Base-by-base conservation (phyloP, 306 rosid species). In the Aeschynomene evenia region DNA sequence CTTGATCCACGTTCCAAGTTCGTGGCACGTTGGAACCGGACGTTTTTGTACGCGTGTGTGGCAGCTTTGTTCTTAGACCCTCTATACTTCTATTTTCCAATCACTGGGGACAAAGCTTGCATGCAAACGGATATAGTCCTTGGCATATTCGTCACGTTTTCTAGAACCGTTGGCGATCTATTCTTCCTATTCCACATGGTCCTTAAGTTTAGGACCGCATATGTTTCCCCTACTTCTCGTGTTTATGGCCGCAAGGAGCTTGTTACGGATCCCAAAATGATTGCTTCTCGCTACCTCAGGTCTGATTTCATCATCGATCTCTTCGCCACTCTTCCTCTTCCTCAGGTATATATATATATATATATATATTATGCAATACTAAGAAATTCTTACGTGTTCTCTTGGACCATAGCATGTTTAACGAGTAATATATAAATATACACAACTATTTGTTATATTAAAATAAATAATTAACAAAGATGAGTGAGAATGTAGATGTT, bases 51-150 rank as follows among this genome's bases (percentile, higher is more conserved):
- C 1, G 70, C 84, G 0, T 87, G 86, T 65, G 67, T 90, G 16
- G 53, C 75, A 3, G 93, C 97, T n/a, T 76, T 94, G 31, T 94
- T 90, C 73, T 31, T 94, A 2, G 98, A 94, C 48, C 97, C 97
- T 2, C 89, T 94, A 37, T 94, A 88, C 79, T 90, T 94, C 83
- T 94, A 77, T 39, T 61, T 86, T 31, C 90, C 96, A 10, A 26
- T 78, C 42, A 85, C 86, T 3, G 94, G 87, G 3, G 83, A 71
- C 21, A 50, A 82, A 21, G 86, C 78, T 0, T 94, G 98, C 51
- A 82, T 90, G 89, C 45, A 74, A 0, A 81, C 65, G 15, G 89
- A 88, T 77, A 0, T 74, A 4, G 5, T 56, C 7, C 90, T 90
- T 11, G 82, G 95, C 48, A 74, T 88, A 31, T 29, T 76, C 53